These are phyloP conservation scores for Colletotrichum sidae DNA, from an alignment of 2,329 filamentous ascomycete species.

Conservation along the genomic window DNA sequence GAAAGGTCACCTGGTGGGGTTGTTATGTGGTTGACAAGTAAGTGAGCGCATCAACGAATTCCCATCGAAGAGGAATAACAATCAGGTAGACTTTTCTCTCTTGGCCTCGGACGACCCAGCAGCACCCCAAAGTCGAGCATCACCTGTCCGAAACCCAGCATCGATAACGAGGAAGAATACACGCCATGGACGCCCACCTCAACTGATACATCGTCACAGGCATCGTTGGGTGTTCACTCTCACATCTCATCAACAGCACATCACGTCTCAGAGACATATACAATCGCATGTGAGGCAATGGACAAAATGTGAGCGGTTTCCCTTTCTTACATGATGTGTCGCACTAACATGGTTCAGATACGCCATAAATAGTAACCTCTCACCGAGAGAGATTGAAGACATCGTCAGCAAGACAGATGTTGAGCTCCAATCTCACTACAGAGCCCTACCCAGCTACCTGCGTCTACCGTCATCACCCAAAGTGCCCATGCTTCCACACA, in stretches of 20 bases:
- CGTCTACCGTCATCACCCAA: conserved; percentile 34
- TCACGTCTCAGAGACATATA: conserved; percentile 37
- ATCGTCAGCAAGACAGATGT: conserved; percentile 38
- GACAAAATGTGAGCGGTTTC: conserved; percentile 31
- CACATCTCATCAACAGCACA: conserved; percentile 35
- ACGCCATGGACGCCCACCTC: conserved; percentile 35
- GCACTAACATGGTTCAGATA: background rate
- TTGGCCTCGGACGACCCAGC: conserved; percentile 39
- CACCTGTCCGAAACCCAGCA: conserved; percentile 39
- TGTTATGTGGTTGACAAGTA: conserved; percentile 42
- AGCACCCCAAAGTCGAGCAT: conserved; percentile 35
- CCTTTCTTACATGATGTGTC: no score
- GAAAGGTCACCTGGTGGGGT: conserved; percentile 42
- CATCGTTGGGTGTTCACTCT: conserved; percentile 27
- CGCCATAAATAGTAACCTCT: conserved; percentile 25
- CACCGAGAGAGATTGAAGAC: conserved; percentile 24
- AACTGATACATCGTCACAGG: fast-evolving
- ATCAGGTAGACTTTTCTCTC: conserved; percentile 35
- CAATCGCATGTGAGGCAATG: conserved; percentile 39
- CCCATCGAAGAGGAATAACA: background rate
- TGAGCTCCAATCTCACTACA: conserved; percentile 37
- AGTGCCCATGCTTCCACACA: conserved; percentile 38
- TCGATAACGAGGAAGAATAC: conserved; percentile 34
- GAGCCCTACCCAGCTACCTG: conserved; percentile 34
- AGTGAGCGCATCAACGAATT: background rate